phyloP scores from a whole-genome alignment of 2,329 filamentous ascomycete genomes.

The Aspergillus eucalypticola region DNA sequence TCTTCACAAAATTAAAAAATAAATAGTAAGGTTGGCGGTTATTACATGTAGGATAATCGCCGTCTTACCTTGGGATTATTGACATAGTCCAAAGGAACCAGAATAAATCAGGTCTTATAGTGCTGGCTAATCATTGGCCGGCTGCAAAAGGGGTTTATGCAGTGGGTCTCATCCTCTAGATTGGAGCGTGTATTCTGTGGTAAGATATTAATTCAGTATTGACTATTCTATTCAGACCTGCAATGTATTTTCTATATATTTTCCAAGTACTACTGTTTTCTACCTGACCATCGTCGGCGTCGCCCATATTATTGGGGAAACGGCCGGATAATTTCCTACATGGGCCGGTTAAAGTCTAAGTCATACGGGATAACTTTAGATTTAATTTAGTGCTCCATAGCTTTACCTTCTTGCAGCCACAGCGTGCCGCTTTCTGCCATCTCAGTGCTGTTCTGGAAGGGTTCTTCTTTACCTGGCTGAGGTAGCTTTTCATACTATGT shows the following conservation, averaged over 20 bases:
- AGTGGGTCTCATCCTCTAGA: background rate
- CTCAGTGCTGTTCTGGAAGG: too few species aligned
- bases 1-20: too few species aligned
- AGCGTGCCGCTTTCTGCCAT: background rate
- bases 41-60: background rate
- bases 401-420: background rate
- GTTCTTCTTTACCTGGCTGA: too few species aligned
- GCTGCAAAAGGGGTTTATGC: slow-evolving; percentile 4
- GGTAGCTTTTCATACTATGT: background rate
- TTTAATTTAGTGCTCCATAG: background rate
- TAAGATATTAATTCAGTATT: background rate
- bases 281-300: background rate
- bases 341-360: background rate
- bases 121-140: slow-evolving; percentile 1
- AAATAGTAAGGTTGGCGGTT: background rate
- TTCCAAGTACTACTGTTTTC: background rate
- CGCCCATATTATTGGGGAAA: background rate
- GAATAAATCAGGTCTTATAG: background rate
- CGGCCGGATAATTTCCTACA: background rate
- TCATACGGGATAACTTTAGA: background rate
- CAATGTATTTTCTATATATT: background rate
- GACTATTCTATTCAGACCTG: background rate
- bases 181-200: too few species aligned
- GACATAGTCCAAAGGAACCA: background rate
- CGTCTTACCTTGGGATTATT: slow-evolving; percentile 2